Evolutionary conservation across 2,329 filamentous ascomycete genomes (phyloP).

Genomic region (Sclerotinia subarctica): DNA sequence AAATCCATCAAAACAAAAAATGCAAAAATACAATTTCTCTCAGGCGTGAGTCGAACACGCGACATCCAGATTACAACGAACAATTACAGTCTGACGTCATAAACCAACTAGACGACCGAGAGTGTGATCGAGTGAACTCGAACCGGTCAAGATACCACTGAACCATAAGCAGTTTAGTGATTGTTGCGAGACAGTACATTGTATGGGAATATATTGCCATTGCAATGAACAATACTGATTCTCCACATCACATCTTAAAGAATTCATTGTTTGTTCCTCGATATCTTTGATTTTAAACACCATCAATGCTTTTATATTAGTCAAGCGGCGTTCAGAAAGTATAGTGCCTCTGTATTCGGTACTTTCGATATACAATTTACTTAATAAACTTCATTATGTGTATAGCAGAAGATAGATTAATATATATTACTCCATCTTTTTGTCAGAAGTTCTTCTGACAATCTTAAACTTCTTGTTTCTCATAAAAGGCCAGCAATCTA

Average conservation of each 20-base stretch:
- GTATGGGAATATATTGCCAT: background rate
- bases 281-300: background rate
- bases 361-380: background rate
- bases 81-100: constrained; percentile 16
- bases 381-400: too few relatives aligned
- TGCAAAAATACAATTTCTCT: background rate
- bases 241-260: too few relatives aligned
- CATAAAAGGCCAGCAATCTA: background rate
- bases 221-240: fast-evolving
- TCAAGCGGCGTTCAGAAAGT: background rate
- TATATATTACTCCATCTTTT: too few relatives aligned
- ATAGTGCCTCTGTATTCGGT: background rate
- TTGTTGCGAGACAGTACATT: fast-evolving
- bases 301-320: background rate
- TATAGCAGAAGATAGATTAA: too few relatives aligned
- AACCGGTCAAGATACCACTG: constrained; percentile 2
- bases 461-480: too few relatives aligned
- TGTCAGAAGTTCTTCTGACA: background rate
- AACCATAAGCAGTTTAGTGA: background rate
- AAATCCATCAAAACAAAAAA: background rate
- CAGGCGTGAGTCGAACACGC: constrained; percentile 13
- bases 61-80: constrained; percentile 10
- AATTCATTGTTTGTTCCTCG: background rate
- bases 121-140: constrained; percentile 13
- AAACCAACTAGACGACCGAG: constrained; percentile 11